Percentiles rank a stretch among this genome's conserved stretches.
Evolutionary conservation across 768 basidiomycete species (phyloP).

Genomic region (Calocera viscosa): DNA sequence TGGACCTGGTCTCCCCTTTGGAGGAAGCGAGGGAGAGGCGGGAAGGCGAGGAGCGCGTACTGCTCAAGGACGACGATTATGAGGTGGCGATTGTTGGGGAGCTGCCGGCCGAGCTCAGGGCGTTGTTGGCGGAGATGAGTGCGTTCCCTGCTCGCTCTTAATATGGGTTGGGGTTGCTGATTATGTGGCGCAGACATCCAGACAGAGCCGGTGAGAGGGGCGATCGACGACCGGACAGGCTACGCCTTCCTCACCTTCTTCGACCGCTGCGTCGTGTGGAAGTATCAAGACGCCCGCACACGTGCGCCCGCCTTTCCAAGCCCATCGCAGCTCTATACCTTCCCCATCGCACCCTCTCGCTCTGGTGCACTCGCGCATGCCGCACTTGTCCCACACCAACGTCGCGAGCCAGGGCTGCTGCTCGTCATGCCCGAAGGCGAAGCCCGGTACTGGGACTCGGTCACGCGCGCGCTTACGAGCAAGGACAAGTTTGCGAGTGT

Average conservation of each 20-base stretch:
- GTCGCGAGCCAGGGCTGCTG: conserved; percentile 78
- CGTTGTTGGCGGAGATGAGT: neutral
- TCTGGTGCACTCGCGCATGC: conserved; percentile 17
- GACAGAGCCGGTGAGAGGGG: neutral
- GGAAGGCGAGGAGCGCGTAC: neutral
- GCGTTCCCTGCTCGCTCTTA: neutral
- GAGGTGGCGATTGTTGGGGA: neutral
- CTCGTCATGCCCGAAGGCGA: conserved; percentile 58
- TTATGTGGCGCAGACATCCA: neutral
- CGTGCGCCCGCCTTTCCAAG: neutral
- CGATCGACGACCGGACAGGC: conserved; percentile 4
- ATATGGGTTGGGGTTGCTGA: neutral
- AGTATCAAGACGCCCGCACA: neutral
- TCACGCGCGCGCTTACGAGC: conserved; percentile 31
- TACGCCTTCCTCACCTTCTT: neutral
- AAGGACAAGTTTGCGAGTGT: conserved; percentile 24
- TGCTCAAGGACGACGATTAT: conserved; percentile 3
- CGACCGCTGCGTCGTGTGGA: conserved; percentile 1
- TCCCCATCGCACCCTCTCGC: neutral
- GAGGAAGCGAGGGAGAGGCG: neutral
- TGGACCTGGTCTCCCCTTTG: neutral
- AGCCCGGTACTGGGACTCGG: conserved; percentile 78
- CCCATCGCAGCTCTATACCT: neutral
- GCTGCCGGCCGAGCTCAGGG: neutral
- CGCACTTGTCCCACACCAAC: conserved; percentile 49